Evolutionary conservation across 2,329 filamentous ascomycete species (phyloP), one percentile per base, ranked within the genome.

Genomic region (Calonectria naviculata): DNA sequence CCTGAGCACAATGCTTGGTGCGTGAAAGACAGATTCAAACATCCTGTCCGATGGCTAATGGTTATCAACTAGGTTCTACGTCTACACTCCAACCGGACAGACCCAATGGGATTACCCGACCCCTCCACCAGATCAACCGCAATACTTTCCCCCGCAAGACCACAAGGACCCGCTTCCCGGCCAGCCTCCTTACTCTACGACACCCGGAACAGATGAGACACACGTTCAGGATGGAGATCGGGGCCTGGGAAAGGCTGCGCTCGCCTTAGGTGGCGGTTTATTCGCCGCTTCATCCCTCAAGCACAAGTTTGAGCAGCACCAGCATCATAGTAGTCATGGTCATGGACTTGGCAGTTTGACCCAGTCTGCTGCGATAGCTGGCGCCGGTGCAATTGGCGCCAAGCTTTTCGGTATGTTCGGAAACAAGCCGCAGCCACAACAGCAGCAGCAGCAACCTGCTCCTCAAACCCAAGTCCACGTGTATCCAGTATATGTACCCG

Each of bases 31-130:
- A 31, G 38, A 34, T 5, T 26, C 26, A 21, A 36, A 19, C 12
- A 17, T 3, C 17, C 10, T 4, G 21, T 4, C 13, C 34, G 6
- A 38, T 44, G 21, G 12, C 13, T 65, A 17, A 65, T 29, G 26
- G 29, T 17, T 1, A 58, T 65, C 28, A 2, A 15, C n/a, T 21
- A 71, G 69, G 69, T 71, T 61, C 29, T 71, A 71, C 52, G 36
- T 71, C 52, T 68, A 65, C 21, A 54, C 65, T 28, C 60, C 60
- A 28, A 71, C 65, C 29, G 65, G 69, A 17, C 44, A 36, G 29
- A 71, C 69, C 8, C 69, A 71, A 65, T 68, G 65, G 69, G 69
- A 71, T 26, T 71, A 56, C 41, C 65, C 65, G 10, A 65, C 28
- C 26, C 15, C 65, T 41, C 52, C 69, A 26, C 36, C 61, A 46